Evolutionary conservation across 2,329 filamentous ascomycete genomes (phyloP).

Genomic region (Mycogone perniciosa): DNA sequence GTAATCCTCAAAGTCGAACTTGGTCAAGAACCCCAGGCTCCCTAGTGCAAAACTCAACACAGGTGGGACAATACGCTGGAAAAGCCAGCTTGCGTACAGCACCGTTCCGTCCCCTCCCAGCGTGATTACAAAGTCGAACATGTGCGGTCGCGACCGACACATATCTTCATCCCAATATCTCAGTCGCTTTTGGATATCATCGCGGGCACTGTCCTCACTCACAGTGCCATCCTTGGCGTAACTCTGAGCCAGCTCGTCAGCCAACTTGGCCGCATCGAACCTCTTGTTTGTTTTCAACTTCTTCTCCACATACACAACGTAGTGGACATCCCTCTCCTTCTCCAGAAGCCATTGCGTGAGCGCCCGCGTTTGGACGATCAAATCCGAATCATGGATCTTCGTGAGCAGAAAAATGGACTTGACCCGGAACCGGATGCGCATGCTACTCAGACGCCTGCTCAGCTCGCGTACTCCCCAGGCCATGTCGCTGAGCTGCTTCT

Average conservation of each 20-base stretch:
- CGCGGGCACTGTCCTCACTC: constrained; percentile 27
- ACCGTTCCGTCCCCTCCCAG: constrained; percentile 96
- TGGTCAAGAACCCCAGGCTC: constrained; percentile 89
- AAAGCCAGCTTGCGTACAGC: constrained; percentile 91
- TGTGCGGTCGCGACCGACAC: constrained; percentile 70
- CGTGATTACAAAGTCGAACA: constrained; percentile 89
- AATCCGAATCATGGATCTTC: constrained; percentile 79
- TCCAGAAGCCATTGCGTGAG: constrained; percentile 75
- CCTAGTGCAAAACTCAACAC: constrained; percentile 88
- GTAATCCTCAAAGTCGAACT: constrained; percentile 84
- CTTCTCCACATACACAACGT: constrained; percentile 78
- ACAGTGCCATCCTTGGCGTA: constrained; percentile 34
- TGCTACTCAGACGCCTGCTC: constrained; percentile 75
- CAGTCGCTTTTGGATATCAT: constrained; percentile 47
- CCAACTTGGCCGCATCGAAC: constrained; percentile 66
- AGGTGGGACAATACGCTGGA: constrained; percentile 89
- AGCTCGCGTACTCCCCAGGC: constrained; percentile 90
- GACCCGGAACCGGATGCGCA: constrained; percentile 76
- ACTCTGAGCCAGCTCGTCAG: constrained; percentile 51
- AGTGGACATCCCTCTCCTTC: constrained; percentile 58
- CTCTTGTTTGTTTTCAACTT: constrained; percentile 62
- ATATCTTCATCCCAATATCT: constrained; percentile 80
- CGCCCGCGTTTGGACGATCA: constrained; percentile 72
- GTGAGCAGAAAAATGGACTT: constrained; percentile 81
- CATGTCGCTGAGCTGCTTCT: constrained; percentile 94